These are phyloP conservation scores for Alternaria arborescens DNA, from an alignment of 2,329 filamentous ascomycete genomes.

Conservation along the genomic window DNA sequence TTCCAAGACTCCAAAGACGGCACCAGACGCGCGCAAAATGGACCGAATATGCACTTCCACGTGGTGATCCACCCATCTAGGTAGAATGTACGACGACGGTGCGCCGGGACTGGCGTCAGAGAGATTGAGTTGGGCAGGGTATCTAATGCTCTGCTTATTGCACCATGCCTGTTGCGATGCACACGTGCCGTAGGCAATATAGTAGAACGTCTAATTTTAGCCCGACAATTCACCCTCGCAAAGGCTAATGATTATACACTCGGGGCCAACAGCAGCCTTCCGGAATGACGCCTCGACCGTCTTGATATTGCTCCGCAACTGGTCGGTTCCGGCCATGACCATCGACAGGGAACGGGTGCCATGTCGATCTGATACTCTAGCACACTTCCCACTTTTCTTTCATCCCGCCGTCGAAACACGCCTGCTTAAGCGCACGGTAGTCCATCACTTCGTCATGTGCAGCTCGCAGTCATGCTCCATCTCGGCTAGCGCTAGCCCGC, in stretches of 20 bases:
- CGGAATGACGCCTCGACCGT: conserved; percentile 11
- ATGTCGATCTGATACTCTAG: conserved; percentile 23
- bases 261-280: conserved; percentile 39
- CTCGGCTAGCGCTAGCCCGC: conserved; percentile 41
- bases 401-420: conserved; percentile 31
- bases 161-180: conserved; percentile 35
- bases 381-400: conserved; percentile 18
- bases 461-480: conserved; percentile 34
- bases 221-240: conserved; percentile 20
- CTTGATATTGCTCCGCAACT: conserved; percentile 26
- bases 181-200: conserved; percentile 51
- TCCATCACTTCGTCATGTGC: conserved; percentile 44
- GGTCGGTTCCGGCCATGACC: conserved; percentile 17
- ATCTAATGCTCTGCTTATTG: conserved; percentile 32
- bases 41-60: conserved; percentile 37
- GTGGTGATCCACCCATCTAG: conserved; percentile 44
- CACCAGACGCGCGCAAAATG: conserved; percentile 34
- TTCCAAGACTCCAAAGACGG: conserved; percentile 12
- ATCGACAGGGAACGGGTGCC: conserved; percentile 32
- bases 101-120: conserved; percentile 33
- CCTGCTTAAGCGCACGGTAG: conserved; percentile 33
- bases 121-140: conserved; percentile 34
- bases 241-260: conserved; percentile 26
- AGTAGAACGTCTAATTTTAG: conserved; percentile 42
- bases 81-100: conserved; percentile 31